These are phyloP conservation scores for Annulohypoxylon stygium DNA, from an alignment of 495 filamentous ascomycete species.

Conservation along the genomic window DNA sequence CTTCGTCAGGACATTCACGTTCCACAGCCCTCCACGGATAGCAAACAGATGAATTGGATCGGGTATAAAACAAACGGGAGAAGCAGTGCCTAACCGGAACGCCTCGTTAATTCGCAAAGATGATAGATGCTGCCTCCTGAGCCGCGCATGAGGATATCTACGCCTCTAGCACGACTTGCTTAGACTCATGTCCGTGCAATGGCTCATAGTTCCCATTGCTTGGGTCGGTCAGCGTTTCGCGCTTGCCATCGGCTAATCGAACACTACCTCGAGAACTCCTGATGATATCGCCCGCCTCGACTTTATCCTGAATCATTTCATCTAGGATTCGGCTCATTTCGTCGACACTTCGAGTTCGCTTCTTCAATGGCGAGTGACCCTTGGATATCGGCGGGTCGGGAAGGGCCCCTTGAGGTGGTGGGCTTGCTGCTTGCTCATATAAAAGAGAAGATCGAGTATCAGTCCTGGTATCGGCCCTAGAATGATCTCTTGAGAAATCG, in stretches of 20 bases:
- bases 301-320: constrained; percentile 92
- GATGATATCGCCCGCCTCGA: constrained; percentile 75
- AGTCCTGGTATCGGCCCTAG: constrained; percentile 20
- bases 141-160: constrained; percentile 48
- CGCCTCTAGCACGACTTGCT: constrained; percentile 52
- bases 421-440: constrained; percentile 50
- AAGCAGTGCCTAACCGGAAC: constrained; percentile 49
- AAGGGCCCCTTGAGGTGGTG: constrained; percentile 54
- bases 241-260: constrained; percentile 56
- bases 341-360: constrained; percentile 78
- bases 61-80: constrained; percentile 52
- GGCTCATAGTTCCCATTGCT: constrained; percentile 51
- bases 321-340: constrained; percentile 92
- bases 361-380: constrained; percentile 56
- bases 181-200: constrained; percentile 49
- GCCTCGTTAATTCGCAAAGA: constrained; percentile 50
- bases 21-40: constrained; percentile 45
- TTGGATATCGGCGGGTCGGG: constrained; percentile 56
- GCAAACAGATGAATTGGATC: constrained; percentile 50
- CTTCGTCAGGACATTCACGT: constrained; percentile 50
- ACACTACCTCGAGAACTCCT: constrained; percentile 70
- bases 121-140: constrained; percentile 43
- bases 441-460: constrained; percentile 63
- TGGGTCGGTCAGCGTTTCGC: constrained; percentile 40
- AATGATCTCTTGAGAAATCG: constrained; percentile 58